These are phyloP conservation scores for Blumeriella jaapii DNA, from an alignment of 2,329 filamentous ascomycete genomes.

Conservation along the genomic window DNA sequence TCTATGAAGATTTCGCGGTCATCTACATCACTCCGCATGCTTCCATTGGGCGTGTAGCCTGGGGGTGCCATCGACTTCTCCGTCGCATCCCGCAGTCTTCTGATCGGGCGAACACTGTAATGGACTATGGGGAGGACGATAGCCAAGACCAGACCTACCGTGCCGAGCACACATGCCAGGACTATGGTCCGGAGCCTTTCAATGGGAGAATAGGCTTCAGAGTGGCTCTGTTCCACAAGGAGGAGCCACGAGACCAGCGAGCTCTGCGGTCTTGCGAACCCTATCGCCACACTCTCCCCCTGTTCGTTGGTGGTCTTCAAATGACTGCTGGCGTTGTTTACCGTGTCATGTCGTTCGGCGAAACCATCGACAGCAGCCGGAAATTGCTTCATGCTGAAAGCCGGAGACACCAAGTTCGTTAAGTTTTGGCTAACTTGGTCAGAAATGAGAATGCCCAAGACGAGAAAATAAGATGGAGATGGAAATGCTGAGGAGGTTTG, in stretches of 20 bases:
- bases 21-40: constrained; percentile 19
- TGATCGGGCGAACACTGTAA: constrained; percentile 62
- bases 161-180: constrained; percentile 75
- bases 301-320: constrained; percentile 66
- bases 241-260: constrained; percentile 71
- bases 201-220: constrained; percentile 69
- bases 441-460: background rate
- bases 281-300: constrained; percentile 59
- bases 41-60: constrained; percentile 24
- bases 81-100: constrained; percentile 24
- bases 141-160: constrained; percentile 59
- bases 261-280: constrained; percentile 60
- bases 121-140: constrained; percentile 72
- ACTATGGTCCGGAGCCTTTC: constrained; percentile 66
- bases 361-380: constrained; percentile 52
- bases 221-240: constrained; percentile 62
- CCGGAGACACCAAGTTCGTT: constrained; percentile 22
- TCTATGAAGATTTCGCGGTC: constrained; percentile 17
- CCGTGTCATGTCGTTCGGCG: no score
- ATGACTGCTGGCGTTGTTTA: constrained; percentile 58
- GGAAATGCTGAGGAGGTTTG: no score
- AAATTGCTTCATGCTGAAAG: constrained; percentile 51
- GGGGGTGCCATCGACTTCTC: constrained; percentile 25
- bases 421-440: constrained; percentile 27
- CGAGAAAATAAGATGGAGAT: no score